A percentile compares a stretch with the other conserved stretches of the same genome.
phyloP scores from a whole-genome alignment of 768 basidiomycete genomes.

The Termitomyces sp. region DNA sequence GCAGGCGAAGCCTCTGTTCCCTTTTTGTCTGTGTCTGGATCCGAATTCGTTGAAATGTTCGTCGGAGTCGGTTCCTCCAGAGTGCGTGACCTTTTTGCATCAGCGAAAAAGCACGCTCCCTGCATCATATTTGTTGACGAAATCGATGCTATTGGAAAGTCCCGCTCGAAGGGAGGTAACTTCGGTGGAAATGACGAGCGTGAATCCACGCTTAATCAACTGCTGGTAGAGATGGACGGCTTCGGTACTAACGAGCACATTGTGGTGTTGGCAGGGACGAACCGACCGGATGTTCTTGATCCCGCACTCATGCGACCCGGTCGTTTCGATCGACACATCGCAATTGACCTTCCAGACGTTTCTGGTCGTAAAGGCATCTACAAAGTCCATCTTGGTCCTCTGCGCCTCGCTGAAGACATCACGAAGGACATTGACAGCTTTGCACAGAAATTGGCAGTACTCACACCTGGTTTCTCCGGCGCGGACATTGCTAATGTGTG shows the following conservation, averaged over 20 bases:
- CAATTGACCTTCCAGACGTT: constrained; percentile 93
- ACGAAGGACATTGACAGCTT: constrained; percentile 47
- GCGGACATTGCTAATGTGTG: constrained; percentile 99
- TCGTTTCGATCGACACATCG: constrained; percentile 94
- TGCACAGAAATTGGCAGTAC: constrained; percentile 90
- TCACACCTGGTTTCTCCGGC: constrained; percentile 97
- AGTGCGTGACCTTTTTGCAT: constrained; percentile 95
- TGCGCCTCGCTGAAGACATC: constrained; percentile 59
- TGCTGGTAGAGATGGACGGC: constrained; percentile 99
- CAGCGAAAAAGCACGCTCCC: constrained; percentile 95
- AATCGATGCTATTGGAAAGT: constrained; percentile 98
- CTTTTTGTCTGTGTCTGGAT: constrained; percentile 97
- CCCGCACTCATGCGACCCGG: constrained; percentile 94
- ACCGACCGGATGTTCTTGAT: constrained; percentile 95
- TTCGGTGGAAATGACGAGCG: constrained; percentile 92
- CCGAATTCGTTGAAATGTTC: constrained; percentile 99
- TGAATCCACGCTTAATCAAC: constrained; percentile 94
- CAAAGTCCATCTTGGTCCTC: constrained; percentile 82
- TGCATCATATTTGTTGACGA: constrained; percentile 99
- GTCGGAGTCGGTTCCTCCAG: constrained; percentile 98
- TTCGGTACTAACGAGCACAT: constrained; percentile 97
- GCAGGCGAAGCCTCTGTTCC: constrained; percentile 97
- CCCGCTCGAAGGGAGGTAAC: constrained; percentile 75
- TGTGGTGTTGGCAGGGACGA: constrained; percentile 95
- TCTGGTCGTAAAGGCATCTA: constrained; percentile 92